Conservation (phyloP, 495 filamentous ascomycete genomes). For the Wilcoxina mikolae region DNA sequence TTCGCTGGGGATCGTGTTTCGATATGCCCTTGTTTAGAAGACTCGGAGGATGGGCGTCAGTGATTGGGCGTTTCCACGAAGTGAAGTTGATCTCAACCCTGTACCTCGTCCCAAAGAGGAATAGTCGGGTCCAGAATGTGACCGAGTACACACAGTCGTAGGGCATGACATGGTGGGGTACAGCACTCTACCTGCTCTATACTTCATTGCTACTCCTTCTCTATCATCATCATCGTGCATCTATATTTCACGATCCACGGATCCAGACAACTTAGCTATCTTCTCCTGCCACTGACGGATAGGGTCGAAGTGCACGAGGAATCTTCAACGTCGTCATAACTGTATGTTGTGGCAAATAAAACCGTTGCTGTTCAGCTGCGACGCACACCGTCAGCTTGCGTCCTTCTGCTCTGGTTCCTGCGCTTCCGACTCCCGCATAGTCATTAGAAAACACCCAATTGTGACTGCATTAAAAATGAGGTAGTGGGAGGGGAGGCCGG, state of each 20-base stretch:
- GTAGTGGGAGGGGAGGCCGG: not conserved
- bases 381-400: not conserved
- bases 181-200: not conserved
- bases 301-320: not conserved
- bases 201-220: not conserved
- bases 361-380: not conserved
- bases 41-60: not conserved
- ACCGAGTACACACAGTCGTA: not conserved
- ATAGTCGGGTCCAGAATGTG: not conserved
- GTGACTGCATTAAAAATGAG: too few species aligned
- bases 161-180: not conserved
- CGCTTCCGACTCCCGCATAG: not conserved
- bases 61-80: not conserved
- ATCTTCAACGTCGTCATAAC: not conserved
- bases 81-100: slow-evolving; percentile 1
- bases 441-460: too few species aligned
- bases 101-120: not conserved
- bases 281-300: not conserved
- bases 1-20: slow-evolving; percentile 1
- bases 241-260: not conserved
- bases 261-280: not conserved
- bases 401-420: not conserved
- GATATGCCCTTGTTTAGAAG: slow-evolving; percentile 4
- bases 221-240: not conserved
- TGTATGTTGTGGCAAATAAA: not conserved